A percentile compares a stretch with the other conserved stretches of the same genome.
These are phyloP conservation scores for Hygrophoropsis aurantiaca DNA, from an alignment of 768 basidiomycete genomes.

Conservation along the genomic window DNA sequence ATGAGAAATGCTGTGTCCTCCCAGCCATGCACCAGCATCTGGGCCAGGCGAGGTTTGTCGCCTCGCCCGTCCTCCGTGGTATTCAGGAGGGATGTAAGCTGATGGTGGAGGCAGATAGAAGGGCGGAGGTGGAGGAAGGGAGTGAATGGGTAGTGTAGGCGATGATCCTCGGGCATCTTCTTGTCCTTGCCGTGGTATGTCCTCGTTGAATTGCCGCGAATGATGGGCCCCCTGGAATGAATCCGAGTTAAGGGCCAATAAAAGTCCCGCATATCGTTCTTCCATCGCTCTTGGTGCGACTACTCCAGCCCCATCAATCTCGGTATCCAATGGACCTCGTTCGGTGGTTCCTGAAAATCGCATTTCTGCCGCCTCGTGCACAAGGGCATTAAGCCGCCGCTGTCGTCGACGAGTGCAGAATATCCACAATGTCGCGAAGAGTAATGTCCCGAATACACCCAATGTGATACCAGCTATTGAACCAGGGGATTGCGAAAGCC, in stretches of 20 bases:
- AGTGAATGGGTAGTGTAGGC: slow-evolving; percentile 20
- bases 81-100: slow-evolving; percentile 14
- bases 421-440: slow-evolving; percentile 28
- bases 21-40: slow-evolving; percentile 21
- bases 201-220: slow-evolving; percentile 11
- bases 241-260: slow-evolving; percentile 20
- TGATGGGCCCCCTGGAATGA: too few relatives aligned
- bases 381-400: slow-evolving; percentile 12
- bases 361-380: slow-evolving; percentile 15
- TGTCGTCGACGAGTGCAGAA: slow-evolving; percentile 31
- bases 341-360: slow-evolving; percentile 5
- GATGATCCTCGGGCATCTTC: slow-evolving; percentile 17
- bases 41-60: slow-evolving; percentile 28
- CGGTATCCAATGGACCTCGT: slow-evolving; percentile 20
- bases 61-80: not conserved
- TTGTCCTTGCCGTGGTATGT: slow-evolving; percentile 8
- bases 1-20: slow-evolving; percentile 23
- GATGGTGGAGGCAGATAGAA: slow-evolving; percentile 23
- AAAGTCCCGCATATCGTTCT: slow-evolving; percentile 26
- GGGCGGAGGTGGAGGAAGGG: slow-evolving; percentile 5
- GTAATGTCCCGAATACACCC: slow-evolving; percentile 23
- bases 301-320: slow-evolving; percentile 9
- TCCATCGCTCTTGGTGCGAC: slow-evolving; percentile 11
- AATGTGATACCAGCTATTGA: slow-evolving; percentile 21
- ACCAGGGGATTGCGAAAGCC: slow-evolving; percentile 19